Evolutionary conservation across 352 stramenopile species (phyloP).

Genomic region (Phytophthora agathidicida): DNA sequence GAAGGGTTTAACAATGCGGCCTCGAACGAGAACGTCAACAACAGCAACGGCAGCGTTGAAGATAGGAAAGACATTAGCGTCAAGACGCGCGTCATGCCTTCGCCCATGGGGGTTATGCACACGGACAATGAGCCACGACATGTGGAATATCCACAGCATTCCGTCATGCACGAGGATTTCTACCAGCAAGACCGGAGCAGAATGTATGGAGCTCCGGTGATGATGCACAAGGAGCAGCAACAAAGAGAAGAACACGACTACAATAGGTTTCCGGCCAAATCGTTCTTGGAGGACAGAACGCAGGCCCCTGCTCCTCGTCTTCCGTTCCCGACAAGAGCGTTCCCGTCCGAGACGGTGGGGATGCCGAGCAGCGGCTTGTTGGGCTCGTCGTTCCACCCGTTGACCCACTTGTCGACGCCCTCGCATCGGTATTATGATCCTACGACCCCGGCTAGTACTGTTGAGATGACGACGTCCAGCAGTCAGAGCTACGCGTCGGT

Average conservation of each 20-base stretch:
- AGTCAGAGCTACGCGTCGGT: slow-evolving; percentile 19
- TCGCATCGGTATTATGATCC: slow-evolving; percentile 49
- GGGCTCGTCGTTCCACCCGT: slow-evolving; percentile 47
- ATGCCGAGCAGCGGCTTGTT: slow-evolving; percentile 28
- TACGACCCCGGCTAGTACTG: slow-evolving; percentile 1
- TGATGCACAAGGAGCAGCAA: slow-evolving; percentile 38
- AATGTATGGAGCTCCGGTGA: slow-evolving; percentile 24
- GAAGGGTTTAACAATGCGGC: slow-evolving; percentile 28
- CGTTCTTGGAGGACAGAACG: slow-evolving; percentile 42
- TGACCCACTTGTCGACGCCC: slow-evolving; percentile 30
- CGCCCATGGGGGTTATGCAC: slow-evolving; percentile 16
- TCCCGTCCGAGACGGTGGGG: slow-evolving; percentile 54
- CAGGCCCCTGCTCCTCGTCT: slow-evolving; percentile 32
- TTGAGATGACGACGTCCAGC: slow-evolving; percentile 27
- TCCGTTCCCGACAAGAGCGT: slow-evolving; percentile 63
- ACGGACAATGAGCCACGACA: slow-evolving; percentile 3
- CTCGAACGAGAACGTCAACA: slow-evolving; percentile 25
- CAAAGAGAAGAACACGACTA: slow-evolving; percentile 41
- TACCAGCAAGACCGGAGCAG: slow-evolving; percentile 44
- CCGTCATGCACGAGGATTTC: slow-evolving; percentile 27
- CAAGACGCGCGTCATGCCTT: slow-evolving; percentile 14
- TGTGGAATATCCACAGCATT: slow-evolving; percentile 17
- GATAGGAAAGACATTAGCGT: slow-evolving; percentile 8
- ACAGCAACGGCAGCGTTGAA: slow-evolving; percentile 16
- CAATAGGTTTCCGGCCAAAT: slow-evolving; percentile 30